Evolutionary conservation across 768 basidiomycete species (phyloP).

Genomic region (Calocera cornea): DNA sequence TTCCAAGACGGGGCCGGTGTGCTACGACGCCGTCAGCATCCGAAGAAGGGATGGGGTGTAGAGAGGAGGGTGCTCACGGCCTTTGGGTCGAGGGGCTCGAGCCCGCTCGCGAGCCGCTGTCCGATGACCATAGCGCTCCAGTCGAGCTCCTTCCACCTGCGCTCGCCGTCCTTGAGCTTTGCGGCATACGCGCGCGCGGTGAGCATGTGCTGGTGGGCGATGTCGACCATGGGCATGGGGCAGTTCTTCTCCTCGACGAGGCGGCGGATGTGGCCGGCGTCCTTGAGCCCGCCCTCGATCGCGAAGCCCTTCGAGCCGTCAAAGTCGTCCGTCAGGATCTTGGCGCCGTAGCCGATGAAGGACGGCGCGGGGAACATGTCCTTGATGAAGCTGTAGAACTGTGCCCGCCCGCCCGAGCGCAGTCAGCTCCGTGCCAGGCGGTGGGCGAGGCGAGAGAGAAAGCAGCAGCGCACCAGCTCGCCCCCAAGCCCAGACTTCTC

Average conservation of each 20-base stretch:
- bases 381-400: slow-evolving; percentile 23
- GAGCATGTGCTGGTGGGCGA: slow-evolving; percentile 64
- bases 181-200: slow-evolving; percentile 62
- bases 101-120: slow-evolving; percentile 57
- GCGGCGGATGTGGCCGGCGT: slow-evolving; percentile 62
- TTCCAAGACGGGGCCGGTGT: background rate
- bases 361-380: slow-evolving; percentile 57
- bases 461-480: slow-evolving; percentile 30
- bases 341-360: slow-evolving; percentile 45
- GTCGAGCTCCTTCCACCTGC: slow-evolving; percentile 47
- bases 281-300: slow-evolving; percentile 79
- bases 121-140: slow-evolving; percentile 77
- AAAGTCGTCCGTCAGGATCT: slow-evolving; percentile 62
- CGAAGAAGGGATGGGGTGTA: background rate
- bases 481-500: slow-evolving; percentile 72
- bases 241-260: slow-evolving; percentile 50
- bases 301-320: slow-evolving; percentile 62
- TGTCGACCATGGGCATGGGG: slow-evolving; percentile 59
- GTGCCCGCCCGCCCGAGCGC: background rate
- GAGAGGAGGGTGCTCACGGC: background rate
- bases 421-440: background rate
- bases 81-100: slow-evolving; percentile 23
- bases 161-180: slow-evolving; percentile 33
- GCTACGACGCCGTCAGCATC: background rate
- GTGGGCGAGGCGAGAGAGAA: background rate